These are phyloP conservation scores for Pleurotus giganteus DNA, from an alignment of 768 basidiomycete genomes.

Conservation along the genomic window DNA sequence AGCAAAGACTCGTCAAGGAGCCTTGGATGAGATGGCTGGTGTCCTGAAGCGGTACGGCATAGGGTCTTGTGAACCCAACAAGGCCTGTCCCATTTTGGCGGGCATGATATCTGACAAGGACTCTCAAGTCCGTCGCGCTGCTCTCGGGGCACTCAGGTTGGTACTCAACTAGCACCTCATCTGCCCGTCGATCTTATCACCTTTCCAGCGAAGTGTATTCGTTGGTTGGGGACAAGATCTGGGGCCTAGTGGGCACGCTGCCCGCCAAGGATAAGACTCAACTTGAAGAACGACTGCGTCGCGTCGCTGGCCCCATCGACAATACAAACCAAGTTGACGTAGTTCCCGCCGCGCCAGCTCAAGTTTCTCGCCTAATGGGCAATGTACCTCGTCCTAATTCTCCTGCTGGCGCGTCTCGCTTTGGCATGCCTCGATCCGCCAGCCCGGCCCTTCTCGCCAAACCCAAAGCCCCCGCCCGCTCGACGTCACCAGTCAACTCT, in stretches of 20 bases:
- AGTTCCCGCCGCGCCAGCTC: slow-evolving; percentile 39
- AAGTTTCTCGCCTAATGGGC: slow-evolving; percentile 53
- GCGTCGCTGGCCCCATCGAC: slow-evolving; percentile 65
- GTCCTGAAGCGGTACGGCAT: slow-evolving; percentile 83
- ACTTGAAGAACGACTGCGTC: slow-evolving; percentile 84
- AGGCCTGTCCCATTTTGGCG: slow-evolving; percentile 76
- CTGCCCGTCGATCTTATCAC: slow-evolving; percentile 11
- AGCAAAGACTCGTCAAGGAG: slow-evolving; percentile 86
- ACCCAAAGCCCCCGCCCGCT: slow-evolving; percentile 38
- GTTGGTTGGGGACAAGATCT: slow-evolving; percentile 83
- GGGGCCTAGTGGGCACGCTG: slow-evolving; percentile 72
- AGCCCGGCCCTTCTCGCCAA: slow-evolving; percentile 21
- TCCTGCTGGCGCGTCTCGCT: slow-evolving; percentile 39
- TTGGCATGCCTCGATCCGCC: slow-evolving; percentile 37
- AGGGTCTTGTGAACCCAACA: slow-evolving; percentile 74
- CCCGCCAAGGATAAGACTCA: slow-evolving; percentile 89
- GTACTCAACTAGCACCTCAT: slow-evolving; percentile 18
- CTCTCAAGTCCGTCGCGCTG: slow-evolving; percentile 83
- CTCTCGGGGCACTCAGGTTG: slow-evolving; percentile 78
- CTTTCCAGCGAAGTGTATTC: slow-evolving; percentile 71
- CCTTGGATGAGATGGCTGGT: slow-evolving; percentile 76
- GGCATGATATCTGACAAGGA: slow-evolving; percentile 88
- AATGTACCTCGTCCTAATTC: slow-evolving; percentile 48
- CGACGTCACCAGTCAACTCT: slow-evolving; percentile 39
- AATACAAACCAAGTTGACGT: slow-evolving; percentile 39